Evolutionary conservation across 345 rosid genomes (phyloP).

Genomic region (Aquilaria malaccensis): DNA sequence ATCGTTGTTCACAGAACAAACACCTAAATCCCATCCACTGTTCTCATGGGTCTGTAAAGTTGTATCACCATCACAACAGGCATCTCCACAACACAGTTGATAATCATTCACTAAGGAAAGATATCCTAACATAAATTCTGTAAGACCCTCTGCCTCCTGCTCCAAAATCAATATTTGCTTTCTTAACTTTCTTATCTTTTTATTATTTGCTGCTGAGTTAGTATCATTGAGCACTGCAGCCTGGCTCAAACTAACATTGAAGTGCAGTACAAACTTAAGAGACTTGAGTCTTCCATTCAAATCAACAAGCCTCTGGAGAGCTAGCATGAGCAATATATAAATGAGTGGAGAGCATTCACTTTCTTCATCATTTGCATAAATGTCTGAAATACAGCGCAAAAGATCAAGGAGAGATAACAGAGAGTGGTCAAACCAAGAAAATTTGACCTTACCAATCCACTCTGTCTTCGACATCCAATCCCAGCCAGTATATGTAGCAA

Average conservation of each 20-base stretch:
- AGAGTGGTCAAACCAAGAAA: slow-evolving; percentile 60
- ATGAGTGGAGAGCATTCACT: slow-evolving; percentile 45
- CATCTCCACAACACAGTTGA: slow-evolving; percentile 18
- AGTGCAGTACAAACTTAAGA: slow-evolving; percentile 50
- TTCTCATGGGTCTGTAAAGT: slow-evolving; percentile 22
- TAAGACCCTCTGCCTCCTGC: slow-evolving; percentile 67
- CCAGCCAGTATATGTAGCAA: slow-evolving; percentile 44
- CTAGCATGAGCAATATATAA: slow-evolving; percentile 48
- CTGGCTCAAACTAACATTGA: slow-evolving; percentile 29
- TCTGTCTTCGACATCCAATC: slow-evolving; percentile 58
- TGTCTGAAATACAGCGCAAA: slow-evolving; percentile 41
- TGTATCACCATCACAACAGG: slow-evolving; percentile 8
- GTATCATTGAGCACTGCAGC: slow-evolving; percentile 35
- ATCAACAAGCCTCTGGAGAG: slow-evolving; percentile 84
- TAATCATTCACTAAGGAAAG: slow-evolving; percentile 30
- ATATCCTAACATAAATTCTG: slow-evolving; percentile 45
- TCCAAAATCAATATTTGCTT: slow-evolving; percentile 37
- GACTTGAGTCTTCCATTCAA: slow-evolving; percentile 69
- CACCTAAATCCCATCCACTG: slow-evolving; percentile 41
- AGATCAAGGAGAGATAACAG: slow-evolving; percentile 59
- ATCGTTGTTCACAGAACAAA: slow-evolving; percentile 46
- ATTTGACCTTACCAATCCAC: slow-evolving; percentile 62
- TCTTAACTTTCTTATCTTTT: slow-evolving; percentile 36
- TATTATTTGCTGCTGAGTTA: slow-evolving; percentile 14
- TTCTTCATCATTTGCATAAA: slow-evolving; percentile 34